Conservation (phyloP, 1,139 yeast genomes). For the Geotrichum australiense region DNA sequence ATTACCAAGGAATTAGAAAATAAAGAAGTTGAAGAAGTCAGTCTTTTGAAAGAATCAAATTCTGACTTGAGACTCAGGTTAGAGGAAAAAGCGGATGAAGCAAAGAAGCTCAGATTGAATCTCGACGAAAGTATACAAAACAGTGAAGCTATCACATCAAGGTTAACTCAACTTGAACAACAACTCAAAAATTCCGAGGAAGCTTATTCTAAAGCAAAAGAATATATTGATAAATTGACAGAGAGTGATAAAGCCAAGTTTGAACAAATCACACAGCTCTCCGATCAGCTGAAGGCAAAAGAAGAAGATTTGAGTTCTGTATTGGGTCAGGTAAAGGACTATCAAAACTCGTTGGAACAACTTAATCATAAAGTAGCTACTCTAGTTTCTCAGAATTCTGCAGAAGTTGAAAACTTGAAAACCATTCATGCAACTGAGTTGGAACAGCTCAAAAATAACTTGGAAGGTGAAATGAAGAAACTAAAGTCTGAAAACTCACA, state of each 20-base stretch:
- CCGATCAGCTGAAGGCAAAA: neutral
- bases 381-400: too few relatives aligned
- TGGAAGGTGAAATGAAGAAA: neutral
- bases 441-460: neutral
- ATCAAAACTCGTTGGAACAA: too few relatives aligned
- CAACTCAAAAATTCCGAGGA: neutral
- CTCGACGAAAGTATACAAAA: too few relatives aligned
- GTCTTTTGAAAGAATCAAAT: constrained; percentile 4
- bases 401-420: neutral
- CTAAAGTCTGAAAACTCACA: neutral
- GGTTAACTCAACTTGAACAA: constrained; percentile 1
- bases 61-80: constrained; percentile 5
- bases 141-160: too few relatives aligned
- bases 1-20: constrained; percentile 4
- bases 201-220: neutral
- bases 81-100: too few relatives aligned
- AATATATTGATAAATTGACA: too few relatives aligned
- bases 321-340: too few relatives aligned
- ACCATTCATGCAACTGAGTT: neutral
- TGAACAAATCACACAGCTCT: too few relatives aligned
- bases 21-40: constrained; percentile 6
- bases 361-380: neutral
- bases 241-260: too few relatives aligned
- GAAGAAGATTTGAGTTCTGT: neutral
- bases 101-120: too few relatives aligned